Conservation (phyloP, 73 alveolate genomes). For the Uronychia setigera region DNA sequence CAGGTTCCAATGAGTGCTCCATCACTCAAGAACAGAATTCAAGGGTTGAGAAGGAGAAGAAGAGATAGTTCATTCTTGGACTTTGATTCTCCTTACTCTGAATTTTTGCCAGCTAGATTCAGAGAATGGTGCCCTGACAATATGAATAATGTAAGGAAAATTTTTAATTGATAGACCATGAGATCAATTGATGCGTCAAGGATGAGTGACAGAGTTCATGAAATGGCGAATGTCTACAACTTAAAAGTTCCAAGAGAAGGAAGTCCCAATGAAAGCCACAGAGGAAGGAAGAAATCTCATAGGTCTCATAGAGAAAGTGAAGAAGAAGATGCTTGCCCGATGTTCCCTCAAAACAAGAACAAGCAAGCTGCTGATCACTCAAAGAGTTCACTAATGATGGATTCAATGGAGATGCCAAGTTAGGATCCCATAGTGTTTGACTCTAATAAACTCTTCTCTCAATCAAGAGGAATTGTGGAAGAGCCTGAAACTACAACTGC, state of each 20-base stretch:
- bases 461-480: background rate
- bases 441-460: background rate
- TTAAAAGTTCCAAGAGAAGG: background rate
- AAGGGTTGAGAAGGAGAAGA: background rate
- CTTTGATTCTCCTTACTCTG: constrained; percentile 65
- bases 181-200: background rate
- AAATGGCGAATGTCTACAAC: background rate
- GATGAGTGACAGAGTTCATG: constrained; percentile 1
- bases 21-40: background rate
- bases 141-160: background rate
- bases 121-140: constrained; percentile 59
- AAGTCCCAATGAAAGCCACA: background rate
- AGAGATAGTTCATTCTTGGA: constrained; percentile 20
- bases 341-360: background rate
- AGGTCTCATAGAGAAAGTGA: background rate
- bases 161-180: background rate
- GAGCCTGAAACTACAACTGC: background rate
- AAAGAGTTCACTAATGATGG: background rate
- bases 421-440: background rate
- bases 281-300: background rate
- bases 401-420: background rate
- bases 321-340: background rate
- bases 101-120: constrained; percentile 56
- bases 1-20: constrained; percentile 1
- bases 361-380: background rate